Evolutionary conservation across 2,329 filamentous ascomycete species (phyloP).

Genomic region (Aureobasidium sp.): DNA sequence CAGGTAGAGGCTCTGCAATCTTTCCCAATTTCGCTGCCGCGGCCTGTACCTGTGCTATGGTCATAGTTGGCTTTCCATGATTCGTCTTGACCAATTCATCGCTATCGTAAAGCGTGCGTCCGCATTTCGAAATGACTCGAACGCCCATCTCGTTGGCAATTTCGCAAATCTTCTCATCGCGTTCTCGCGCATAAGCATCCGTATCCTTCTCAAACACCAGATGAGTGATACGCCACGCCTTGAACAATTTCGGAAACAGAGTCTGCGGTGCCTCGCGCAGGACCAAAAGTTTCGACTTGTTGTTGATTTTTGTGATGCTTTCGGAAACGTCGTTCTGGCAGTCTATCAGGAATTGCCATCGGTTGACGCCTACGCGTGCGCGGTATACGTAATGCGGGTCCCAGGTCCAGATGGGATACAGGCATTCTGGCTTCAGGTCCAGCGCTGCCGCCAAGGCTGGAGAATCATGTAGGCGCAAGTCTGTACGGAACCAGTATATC

Average conservation of each 20-base stretch:
- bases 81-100: slow-evolving; percentile 62
- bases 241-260: slow-evolving; percentile 64
- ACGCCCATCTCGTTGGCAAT: slow-evolving; percentile 61
- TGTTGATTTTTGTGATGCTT: slow-evolving; percentile 62
- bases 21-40: slow-evolving; percentile 57
- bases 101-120: slow-evolving; percentile 67
- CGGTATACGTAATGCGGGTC: slow-evolving; percentile 74
- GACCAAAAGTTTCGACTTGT: slow-evolving; percentile 63
- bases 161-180: slow-evolving; percentile 54
- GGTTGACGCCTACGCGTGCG: slow-evolving; percentile 61
- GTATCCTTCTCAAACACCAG: slow-evolving; percentile 75
- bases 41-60: slow-evolving; percentile 56
- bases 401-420: slow-evolving; percentile 76
- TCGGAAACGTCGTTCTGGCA: slow-evolving; percentile 64
- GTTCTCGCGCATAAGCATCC: slow-evolving; percentile 60
- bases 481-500: slow-evolving; percentile 73
- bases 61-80: slow-evolving; percentile 67
- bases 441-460: slow-evolving; percentile 66
- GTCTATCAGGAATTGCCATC: slow-evolving; percentile 71
- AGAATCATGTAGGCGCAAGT: slow-evolving; percentile 70
- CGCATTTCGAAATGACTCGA: slow-evolving; percentile 56
- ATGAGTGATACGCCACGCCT: slow-evolving; percentile 66
- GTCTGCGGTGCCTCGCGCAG: slow-evolving; percentile 66
- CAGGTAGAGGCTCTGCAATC: slow-evolving; percentile 54
- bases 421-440: slow-evolving; percentile 57